Evolutionary conservation across 1,284 basidiomycete genomes (phyloP).

Genomic region (Cutaneotrichosporon arboriforme): DNA sequence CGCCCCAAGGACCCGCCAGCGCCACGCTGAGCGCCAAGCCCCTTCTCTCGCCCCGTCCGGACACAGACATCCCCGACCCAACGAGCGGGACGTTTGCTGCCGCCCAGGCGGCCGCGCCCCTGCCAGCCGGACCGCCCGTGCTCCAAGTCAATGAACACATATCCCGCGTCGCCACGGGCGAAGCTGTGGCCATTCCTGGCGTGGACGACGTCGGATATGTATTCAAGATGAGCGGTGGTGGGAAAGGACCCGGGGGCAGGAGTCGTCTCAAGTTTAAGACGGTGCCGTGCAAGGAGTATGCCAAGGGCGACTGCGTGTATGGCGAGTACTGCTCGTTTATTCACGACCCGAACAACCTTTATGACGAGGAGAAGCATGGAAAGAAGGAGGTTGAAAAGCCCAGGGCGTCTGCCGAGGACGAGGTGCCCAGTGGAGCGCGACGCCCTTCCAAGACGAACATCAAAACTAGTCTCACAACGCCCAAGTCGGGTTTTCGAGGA

Average conservation of each 20-base stretch:
- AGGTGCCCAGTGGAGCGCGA: background rate
- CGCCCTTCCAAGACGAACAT: background rate
- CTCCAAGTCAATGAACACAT: conserved; percentile 11
- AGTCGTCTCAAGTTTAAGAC: conserved; percentile 44
- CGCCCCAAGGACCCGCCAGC: background rate
- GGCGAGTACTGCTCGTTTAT: conserved; percentile 48
- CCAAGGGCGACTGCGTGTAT: conserved; percentile 40
- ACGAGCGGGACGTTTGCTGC: conserved; percentile 38
- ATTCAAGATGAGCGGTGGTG: conserved; percentile 47
- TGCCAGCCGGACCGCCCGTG: background rate
- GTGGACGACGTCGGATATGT: conserved; percentile 36
- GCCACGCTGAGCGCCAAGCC: background rate
- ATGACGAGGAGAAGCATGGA: conserved; percentile 7
- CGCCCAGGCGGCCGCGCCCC: conserved; percentile 24
- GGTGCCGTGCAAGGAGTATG: conserved; percentile 42
- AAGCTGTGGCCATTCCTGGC: conserved; percentile 27
- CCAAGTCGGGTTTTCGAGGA: background rate
- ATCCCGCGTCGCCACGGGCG: conserved; percentile 2
- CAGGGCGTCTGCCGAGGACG: conserved; percentile 1
- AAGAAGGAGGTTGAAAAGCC: conserved; percentile 19
- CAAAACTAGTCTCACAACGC: background rate
- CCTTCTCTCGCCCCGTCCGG: background rate
- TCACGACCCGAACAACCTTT: conserved; percentile 24
- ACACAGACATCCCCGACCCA: conserved; percentile 14
- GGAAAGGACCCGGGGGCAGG: conserved; percentile 42